Evolutionary conservation across 805 yeast species (phyloP).

Genomic region (Candida nonsorbophila): DNA sequence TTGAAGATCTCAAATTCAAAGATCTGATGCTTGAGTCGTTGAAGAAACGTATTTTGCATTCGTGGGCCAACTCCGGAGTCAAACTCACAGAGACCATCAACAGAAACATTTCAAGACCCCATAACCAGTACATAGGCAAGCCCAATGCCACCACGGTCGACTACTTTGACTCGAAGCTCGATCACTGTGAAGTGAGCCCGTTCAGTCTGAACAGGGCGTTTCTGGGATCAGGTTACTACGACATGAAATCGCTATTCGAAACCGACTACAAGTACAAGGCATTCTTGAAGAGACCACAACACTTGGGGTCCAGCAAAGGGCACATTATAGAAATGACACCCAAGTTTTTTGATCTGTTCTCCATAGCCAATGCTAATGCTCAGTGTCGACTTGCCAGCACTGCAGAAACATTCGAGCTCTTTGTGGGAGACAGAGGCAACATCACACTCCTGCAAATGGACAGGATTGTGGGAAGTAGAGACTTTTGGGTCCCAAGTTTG

Average conservation of each 20-base stretch:
- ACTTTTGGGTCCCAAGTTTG: conserved; percentile 36
- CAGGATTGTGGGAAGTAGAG: conserved; percentile 10
- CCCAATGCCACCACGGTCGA: no score
- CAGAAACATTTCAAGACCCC: no score
- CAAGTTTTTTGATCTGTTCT: conserved; percentile 20
- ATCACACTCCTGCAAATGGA: conserved; percentile 8
- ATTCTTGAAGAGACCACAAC: conserved; percentile 39
- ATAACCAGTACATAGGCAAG: no score
- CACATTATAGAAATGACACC: conserved; percentile 23
- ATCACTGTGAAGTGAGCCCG: conserved; percentile 28
- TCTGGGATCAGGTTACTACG: conserved; percentile 32
- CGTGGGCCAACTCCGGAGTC: neutral
- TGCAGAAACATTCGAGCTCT: conserved; percentile 19
- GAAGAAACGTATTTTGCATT: neutral
- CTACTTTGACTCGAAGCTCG: conserved; percentile 10
- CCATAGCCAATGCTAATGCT: conserved; percentile 13
- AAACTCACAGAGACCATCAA: neutral
- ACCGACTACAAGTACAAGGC: conserved; percentile 36
- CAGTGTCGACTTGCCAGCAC: conserved; percentile 20
- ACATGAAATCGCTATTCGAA: conserved; percentile 37
- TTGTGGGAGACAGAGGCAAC: conserved; percentile 22
- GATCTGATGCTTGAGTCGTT: neutral
- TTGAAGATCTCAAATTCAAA: conserved; percentile 2
- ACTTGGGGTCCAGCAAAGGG: no score
- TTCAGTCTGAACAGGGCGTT: conserved; percentile 12